Evolutionary conservation across 1,284 basidiomycete species (phyloP).

Genomic region (Boletellus sp.): DNA sequence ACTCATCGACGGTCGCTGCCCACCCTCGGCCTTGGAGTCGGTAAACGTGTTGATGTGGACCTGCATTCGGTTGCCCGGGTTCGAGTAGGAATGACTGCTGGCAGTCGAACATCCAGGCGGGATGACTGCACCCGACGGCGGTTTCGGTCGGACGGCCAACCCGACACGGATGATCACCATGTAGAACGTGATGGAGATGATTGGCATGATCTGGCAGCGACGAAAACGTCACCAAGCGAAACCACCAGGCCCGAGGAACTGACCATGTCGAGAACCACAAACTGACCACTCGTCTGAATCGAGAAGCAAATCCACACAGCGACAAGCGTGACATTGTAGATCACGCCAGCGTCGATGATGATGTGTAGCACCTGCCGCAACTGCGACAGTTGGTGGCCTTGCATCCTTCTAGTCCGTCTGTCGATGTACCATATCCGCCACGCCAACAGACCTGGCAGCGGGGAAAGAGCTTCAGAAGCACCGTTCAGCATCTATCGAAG

Average conservation of each 20-base stretch:
- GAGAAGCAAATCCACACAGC: neutral
- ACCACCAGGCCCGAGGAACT: neutral
- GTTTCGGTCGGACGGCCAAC: neutral
- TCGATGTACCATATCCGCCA: conserved; percentile 1
- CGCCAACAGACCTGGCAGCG: neutral
- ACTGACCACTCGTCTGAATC: neutral
- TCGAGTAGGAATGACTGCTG: neutral
- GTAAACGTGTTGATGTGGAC: conserved; percentile 1
- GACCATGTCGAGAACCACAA: neutral
- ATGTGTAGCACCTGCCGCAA: neutral
- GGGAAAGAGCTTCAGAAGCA: neutral
- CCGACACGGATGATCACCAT: conserved; percentile 2
- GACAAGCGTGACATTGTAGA: neutral
- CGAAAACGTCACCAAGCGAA: too few species aligned
- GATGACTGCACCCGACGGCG: neutral
- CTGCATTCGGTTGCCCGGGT: neutral
- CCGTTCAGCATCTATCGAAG: neutral
- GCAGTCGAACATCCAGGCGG: neutral
- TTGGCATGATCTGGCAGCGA: neutral
- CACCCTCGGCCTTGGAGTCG: neutral
- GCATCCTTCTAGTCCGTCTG: neutral
- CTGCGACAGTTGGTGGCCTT: neutral
- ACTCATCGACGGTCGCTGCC: neutral
- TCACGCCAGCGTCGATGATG: neutral
- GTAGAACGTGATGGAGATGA: conserved; percentile 1